Percentiles rank a stretch among this genome's conserved stretches.
Conservation (phyloP, 805 yeast species). For the Ogataea pilisensis region DNA sequence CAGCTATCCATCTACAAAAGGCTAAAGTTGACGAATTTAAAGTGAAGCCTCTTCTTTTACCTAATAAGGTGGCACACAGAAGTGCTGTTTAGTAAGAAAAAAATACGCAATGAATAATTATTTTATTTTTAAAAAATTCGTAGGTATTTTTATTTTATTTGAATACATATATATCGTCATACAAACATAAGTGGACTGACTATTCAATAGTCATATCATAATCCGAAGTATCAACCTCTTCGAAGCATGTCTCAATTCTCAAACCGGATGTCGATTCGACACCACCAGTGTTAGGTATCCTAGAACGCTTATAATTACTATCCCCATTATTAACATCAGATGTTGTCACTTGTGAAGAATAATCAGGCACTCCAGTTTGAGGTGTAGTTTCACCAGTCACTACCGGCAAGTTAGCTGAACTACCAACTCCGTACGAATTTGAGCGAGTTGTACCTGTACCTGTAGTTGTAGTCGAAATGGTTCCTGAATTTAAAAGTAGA, state of each 20-base stretch:
- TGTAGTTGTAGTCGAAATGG: slow-evolving; percentile 1
- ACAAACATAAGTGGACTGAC: background rate
- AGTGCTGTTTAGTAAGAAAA: background rate
- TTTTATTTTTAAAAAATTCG: no score
- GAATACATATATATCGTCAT: background rate
- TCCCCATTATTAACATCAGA: background rate
- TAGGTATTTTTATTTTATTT: no score
- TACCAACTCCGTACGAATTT: background rate
- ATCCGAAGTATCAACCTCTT: slow-evolving; percentile 20
- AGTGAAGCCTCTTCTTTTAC: slow-evolving; percentile 1
- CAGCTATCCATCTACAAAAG: slow-evolving; percentile 77
- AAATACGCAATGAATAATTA: background rate
- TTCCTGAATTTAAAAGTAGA: slow-evolving; percentile 9
- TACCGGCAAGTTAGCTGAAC: background rate
- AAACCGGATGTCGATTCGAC: slow-evolving; percentile 11
- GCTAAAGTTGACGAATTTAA: slow-evolving; percentile 73
- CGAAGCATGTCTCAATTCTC: slow-evolving; percentile 9
- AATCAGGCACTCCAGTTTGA: no score
- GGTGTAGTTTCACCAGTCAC: slow-evolving; percentile 17
- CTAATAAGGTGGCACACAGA: slow-evolving; percentile 1
- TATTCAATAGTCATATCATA: slow-evolving; percentile 30
- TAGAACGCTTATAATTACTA: slow-evolving; percentile 3
- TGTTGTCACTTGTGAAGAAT: slow-evolving; percentile 4
- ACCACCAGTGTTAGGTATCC: slow-evolving; percentile 7
- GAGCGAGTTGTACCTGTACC: slow-evolving; percentile 2